Evolutionary conservation across 306 rosid species (phyloP), one percentile per base, ranked within the genome.

Genomic region (Inga laurina): DNA sequence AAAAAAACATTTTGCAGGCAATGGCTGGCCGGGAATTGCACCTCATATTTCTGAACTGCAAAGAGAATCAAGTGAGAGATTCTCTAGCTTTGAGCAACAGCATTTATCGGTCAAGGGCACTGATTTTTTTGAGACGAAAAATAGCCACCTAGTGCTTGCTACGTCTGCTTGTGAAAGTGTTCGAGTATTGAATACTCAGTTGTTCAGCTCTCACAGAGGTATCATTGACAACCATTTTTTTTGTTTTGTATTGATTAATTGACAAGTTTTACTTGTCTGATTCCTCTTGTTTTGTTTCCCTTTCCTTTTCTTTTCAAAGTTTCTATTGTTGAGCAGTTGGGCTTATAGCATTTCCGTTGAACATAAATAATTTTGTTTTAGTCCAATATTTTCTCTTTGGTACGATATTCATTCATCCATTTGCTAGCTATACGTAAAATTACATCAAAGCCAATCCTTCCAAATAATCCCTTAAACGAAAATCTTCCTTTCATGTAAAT

Each of bases 201-300:
- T 95, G 56, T 86, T 91, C 85, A 48, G 59, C 81, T 74, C 82
- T 81, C 84, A 54, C 75, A 91, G 86, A 92, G 97, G 98, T 93
- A 91, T 79, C 44, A 10, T 21, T 16, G 21, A 74, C 51, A 73
- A 24, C 21, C 39, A 74, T 37, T 24, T 77, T 39, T 39, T 65
- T 41, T 77, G 18, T 77, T 37, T 80, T 77, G 44, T 3, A 32
- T 16, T 49, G 64, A 30, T 46, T 19, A 45, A 27, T 22, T 45
- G 56, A 18, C 51, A 41, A 35, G 44, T 56, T 72, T 56, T 45
- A 46, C 81, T 59, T 78, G 72, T 73, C 61, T 78, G 22, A 56
- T 11, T 21, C 16, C 5, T n/a, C 32, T 72, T 10, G 27, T 15
- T 8, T 81, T 56, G 35, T 67, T 66, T 77, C 10, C 62, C 62